Evolutionary conservation across 371 early-diverging fungal genomes (phyloP), one percentile per base, ranked within the genome.

Genomic region (Mortierella sp.): DNA sequence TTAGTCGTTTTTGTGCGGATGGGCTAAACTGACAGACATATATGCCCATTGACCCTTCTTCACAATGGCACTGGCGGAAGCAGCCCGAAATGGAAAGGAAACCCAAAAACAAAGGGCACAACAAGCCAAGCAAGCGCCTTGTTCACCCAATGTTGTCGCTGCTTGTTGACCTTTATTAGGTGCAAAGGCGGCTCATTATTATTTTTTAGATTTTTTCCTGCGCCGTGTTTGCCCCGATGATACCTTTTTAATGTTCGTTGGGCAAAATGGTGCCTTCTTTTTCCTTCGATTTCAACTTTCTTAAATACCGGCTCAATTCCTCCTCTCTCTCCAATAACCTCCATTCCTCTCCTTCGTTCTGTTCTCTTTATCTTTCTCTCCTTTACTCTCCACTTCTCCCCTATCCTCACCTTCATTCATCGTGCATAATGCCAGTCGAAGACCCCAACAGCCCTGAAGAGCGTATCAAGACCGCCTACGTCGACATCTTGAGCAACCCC

Each of bases 401-500:
- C 44, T 32, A 27, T 29, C n/a, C 1, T 10, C 3, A 7, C 24
- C 54, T 56, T 29, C 8, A 12, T 44, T 16, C 65, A 27, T 16
- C 3, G 18, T 21, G 14, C 32, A 27, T 21, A n/a, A 75, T 44
- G 29, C 32, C 55, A 3, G 29, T 35, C n/a, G 73, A 38, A 2
- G 74, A 72, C 43, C 10, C 71, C 29, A 18, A 54, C 24, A 60
- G 38, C 29, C 51, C 51, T 27, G 71, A 74, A 29, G 71, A 72
- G 7, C 55, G n/a, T 4, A 24, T 83, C 58, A n/a, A 51, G 49
- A 51, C 68, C 27, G 75, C 75, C 68, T 85, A 74, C 35, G 3
- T 38, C 32, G 27, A 71, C 14, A 75, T 70, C 41, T 38, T 85
- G 29, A 21, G 10, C 24, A 24, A 16, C 0, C 82, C 82, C 12